Conservation (phyloP, 2,329 filamentous ascomycete species). For the Trichoderma sp. region DNA sequence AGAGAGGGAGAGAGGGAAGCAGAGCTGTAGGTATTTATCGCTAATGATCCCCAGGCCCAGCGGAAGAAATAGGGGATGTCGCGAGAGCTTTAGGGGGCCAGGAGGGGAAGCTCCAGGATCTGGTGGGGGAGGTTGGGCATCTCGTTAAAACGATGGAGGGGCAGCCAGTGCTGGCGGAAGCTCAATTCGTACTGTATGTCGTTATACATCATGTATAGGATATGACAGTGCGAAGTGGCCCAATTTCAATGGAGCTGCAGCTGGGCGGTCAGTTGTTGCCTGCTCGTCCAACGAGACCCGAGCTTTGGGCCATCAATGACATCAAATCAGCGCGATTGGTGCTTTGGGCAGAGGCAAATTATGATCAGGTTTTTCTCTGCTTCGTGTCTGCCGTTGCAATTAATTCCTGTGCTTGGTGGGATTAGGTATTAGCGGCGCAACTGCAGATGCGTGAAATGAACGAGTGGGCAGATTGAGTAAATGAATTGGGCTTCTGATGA, state of each 20-base stretch:
- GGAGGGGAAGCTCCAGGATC: conserved; percentile 38
- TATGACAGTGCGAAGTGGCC: background rate
- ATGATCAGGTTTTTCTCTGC: conserved; percentile 6
- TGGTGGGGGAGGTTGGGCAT: conserved; percentile 36
- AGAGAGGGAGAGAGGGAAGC: conserved; percentile 1
- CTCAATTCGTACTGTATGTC: conserved; percentile 33
- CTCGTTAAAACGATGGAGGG: conserved; percentile 38
- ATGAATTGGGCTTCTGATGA: background rate
- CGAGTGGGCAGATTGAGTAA: background rate
- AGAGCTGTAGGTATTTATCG: background rate
- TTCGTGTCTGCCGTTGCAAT: background rate
- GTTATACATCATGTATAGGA: rapidly evolving
- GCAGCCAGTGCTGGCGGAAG: conserved; percentile 26
- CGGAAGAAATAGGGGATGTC: conserved; percentile 16
- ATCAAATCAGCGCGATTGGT: conserved; percentile 18
- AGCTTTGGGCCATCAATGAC: conserved; percentile 26
- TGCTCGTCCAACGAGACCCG: conserved; percentile 17
- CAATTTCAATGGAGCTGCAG: conserved; percentile 20
- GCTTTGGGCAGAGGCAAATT: background rate
- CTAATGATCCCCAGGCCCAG: background rate
- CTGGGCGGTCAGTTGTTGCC: conserved; percentile 7
- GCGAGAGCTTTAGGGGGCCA: conserved; percentile 26
- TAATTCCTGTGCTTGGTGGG: background rate
- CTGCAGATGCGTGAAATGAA: background rate
- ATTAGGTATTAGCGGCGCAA: background rate